These are phyloP conservation scores for Coffea humblotiana DNA, from an alignment of 305 asterid species.

Conservation along the genomic window DNA sequence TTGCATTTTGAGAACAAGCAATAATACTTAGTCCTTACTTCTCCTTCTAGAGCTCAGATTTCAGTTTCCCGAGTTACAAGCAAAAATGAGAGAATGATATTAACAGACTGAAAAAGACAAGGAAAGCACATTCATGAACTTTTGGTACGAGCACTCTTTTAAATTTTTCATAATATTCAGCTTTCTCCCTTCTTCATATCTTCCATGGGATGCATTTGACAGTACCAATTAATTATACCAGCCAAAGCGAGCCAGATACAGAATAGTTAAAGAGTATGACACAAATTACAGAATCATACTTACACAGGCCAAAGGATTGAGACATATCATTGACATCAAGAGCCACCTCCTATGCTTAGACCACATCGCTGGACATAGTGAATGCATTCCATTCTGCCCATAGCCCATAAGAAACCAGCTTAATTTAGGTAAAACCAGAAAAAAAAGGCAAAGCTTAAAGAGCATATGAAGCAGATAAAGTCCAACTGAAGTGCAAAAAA, in stretches of 20 bases:
- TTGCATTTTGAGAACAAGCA: neutral
- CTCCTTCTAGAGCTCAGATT: neutral
- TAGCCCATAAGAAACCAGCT: conserved; percentile 20
- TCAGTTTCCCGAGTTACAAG: neutral
- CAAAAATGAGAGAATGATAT: neutral
- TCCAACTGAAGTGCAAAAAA: neutral
- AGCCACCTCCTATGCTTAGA: conserved; percentile 98
- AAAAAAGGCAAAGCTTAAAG: neutral
- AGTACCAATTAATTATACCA: neutral
- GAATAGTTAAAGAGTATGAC: neutral
- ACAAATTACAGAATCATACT: conserved; percentile 32
- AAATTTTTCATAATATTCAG: neutral
- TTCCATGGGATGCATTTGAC: neutral
- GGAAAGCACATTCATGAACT: neutral
- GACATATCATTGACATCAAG: conserved; percentile 94
- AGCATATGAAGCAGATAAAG: neutral
- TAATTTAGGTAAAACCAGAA: neutral
- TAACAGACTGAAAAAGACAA: neutral
- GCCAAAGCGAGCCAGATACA: neutral
- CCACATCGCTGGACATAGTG: conserved; percentile 99
- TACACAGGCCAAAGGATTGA: conserved; percentile 90
- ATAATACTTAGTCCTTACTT: neutral
- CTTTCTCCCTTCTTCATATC: neutral
- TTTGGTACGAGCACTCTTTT: neutral
- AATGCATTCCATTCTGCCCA: conserved; percentile 88